These are phyloP conservation scores for Citeromyces matritensis DNA, from an alignment of 805 yeast genomes.

Conservation along the genomic window DNA sequence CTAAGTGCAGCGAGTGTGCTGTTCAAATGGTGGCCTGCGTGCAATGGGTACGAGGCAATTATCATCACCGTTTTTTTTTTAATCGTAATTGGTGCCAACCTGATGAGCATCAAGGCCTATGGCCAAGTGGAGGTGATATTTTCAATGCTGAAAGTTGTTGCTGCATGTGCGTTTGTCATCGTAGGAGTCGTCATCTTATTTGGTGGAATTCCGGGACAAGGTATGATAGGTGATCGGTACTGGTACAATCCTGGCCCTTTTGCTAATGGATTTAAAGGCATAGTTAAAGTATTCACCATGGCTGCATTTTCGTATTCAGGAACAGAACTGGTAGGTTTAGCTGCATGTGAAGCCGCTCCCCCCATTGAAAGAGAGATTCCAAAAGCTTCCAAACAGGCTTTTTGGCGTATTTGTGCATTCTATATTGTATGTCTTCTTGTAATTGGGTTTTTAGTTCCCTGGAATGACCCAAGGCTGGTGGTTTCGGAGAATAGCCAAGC, in stretches of 20 bases:
- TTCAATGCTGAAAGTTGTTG: constrained; percentile 29
- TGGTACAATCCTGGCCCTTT: constrained; percentile 29
- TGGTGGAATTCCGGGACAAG: constrained; percentile 31
- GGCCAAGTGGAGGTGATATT: constrained; percentile 40
- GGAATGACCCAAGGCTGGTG: constrained; percentile 18
- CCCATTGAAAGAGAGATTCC: constrained; percentile 30
- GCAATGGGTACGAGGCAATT: constrained; percentile 18
- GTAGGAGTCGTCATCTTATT: constrained; percentile 31
- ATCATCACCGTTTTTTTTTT: constrained; percentile 36
- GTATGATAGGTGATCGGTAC: constrained; percentile 26
- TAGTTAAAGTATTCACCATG: constrained; percentile 36
- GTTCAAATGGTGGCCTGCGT: constrained; percentile 29
- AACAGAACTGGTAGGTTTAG: constrained; percentile 34
- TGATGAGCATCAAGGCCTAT: constrained; percentile 39
- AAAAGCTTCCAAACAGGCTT: constrained; percentile 36
- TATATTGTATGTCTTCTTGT: constrained; percentile 27
- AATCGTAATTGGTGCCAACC: constrained; percentile 28
- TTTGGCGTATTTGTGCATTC: constrained; percentile 36
- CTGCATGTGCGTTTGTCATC: constrained; percentile 38
- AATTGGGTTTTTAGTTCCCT: constrained; percentile 32
- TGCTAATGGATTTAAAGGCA: constrained; percentile 33
- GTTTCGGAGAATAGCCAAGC: constrained; percentile 26
- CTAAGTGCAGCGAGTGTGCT: constrained; percentile 39
- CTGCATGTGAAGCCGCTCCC: constrained; percentile 31
- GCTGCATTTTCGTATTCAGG: constrained; percentile 43